Evolutionary conservation across 2,329 filamentous ascomycete genomes (phyloP), one percentile per base, ranked within the genome.

Genomic region (Leptographium radiaticola): DNA sequence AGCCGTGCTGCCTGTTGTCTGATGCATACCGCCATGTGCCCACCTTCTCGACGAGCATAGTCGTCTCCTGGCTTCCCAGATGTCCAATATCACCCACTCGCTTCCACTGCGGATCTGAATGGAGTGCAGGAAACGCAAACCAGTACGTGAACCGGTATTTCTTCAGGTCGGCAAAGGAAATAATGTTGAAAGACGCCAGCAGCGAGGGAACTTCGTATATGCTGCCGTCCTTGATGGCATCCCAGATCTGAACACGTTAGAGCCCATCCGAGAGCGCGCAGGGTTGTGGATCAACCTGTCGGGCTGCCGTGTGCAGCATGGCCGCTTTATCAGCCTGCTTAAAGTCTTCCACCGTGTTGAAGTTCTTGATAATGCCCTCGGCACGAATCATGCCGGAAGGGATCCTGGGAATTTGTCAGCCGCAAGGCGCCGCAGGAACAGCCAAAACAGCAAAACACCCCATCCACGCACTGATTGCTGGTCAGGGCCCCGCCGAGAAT

Each of bases 111-210:
- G 89, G 88, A 53, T 91, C 84, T 5, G 91, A 95, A 66, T 95
- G 90, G 46, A 98, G 76, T 16, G 91, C 89, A 1, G 93, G 93
- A 64, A 95, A 98, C 6, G 86, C 91, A 68, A 97, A 97, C 83
- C 94, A 95, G 70, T 97, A 97, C n/a, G 86, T 89, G 66, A 97
- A 96, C 58, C 84, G 88, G 71, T 97, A 97, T 65, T 94, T 96
- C 68, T 98, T 98, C 38, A 98, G 77, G 65, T 98, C 91, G 58
- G 93, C 91, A 66, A 88, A 98, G 16, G 89, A 95, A 47, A 97
- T 81, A 55, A 94, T 82, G 31, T 87, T 79, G 67, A 96, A 97
- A 8, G 88, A 93, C 6, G 89, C 83, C 18, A 98, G 81, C 2
- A 97, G 77, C 6, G 91, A 96, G 2, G 93, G 93, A 51, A 91